These are phyloP conservation scores for Neurospora sp. DNA, from an alignment of 495 filamentous ascomycete species.

Conservation along the genomic window DNA sequence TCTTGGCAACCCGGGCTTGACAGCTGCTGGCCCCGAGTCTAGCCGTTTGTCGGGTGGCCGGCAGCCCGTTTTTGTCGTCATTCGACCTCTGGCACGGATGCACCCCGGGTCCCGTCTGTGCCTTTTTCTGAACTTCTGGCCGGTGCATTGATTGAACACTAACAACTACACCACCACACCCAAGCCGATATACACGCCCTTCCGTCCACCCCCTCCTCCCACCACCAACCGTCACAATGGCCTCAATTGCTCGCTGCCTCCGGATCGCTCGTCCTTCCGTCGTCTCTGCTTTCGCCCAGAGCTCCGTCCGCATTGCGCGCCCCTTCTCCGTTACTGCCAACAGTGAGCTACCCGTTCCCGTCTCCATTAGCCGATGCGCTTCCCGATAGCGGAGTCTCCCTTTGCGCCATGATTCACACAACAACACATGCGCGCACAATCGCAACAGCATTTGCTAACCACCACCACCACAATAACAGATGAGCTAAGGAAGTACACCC, in stretches of 20 bases:
- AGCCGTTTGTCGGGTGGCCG: background rate
- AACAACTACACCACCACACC: background rate
- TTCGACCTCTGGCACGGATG: background rate
- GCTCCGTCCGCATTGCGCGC: conserved; percentile 25
- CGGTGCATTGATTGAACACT: background rate
- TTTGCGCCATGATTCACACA: background rate
- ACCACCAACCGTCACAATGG: conserved; percentile 23
- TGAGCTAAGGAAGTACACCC: conserved; percentile 78
- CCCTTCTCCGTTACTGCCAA: conserved; percentile 33
- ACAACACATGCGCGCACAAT: background rate
- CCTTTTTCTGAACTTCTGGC: background rate
- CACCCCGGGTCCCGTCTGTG: background rate
- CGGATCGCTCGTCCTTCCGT: conserved; percentile 29
- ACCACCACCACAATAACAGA: conserved; percentile 18
- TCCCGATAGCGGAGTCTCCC: background rate
- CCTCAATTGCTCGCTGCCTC: conserved; percentile 40
- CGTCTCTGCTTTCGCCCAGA: conserved; percentile 26
- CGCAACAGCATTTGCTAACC: conserved; percentile 2
- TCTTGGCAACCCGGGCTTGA: background rate
- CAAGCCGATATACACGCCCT: background rate
- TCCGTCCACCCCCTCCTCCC: background rate
- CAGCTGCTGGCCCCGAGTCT: background rate
- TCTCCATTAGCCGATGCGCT: background rate
- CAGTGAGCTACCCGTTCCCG: conserved; percentile 23
- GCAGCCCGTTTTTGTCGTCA: background rate